These are phyloP conservation scores for Solanum gandarillasii DNA, from an alignment of 257 asterid genomes.

Conservation along the genomic window DNA sequence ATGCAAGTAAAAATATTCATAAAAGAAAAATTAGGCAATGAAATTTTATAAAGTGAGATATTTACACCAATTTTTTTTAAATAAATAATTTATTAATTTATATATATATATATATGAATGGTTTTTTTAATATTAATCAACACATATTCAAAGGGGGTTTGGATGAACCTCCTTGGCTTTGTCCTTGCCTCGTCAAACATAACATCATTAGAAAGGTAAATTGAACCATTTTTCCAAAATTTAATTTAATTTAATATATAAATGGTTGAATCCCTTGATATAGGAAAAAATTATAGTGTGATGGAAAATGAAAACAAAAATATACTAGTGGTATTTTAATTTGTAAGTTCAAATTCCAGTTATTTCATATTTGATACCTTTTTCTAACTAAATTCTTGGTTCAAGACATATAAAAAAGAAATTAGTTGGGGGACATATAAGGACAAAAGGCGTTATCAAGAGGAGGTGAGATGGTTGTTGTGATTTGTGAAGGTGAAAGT, in stretches of 20 bases:
- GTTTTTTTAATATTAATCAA: no score
- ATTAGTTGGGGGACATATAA: neutral
- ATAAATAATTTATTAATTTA: no score
- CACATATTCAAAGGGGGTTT: no score
- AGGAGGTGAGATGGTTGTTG: neutral
- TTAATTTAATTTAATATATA: no score
- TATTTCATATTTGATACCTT: neutral
- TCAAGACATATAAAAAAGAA: neutral
- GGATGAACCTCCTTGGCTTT: no score
- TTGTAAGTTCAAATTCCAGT: neutral
- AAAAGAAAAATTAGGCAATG: neutral
- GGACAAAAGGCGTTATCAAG: neutral
- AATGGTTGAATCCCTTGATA: no score
- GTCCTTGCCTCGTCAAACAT: neutral
- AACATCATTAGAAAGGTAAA: neutral
- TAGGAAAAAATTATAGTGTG: no score
- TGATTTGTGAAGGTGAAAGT: neutral
- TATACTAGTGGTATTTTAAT: no score
- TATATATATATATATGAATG: no score
- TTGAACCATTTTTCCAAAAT: no score
- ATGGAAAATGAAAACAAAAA: no score
- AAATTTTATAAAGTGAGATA: neutral
- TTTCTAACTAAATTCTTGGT: neutral
- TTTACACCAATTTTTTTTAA: no score
- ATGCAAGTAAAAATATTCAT: neutral